Conservation (phyloP, 208 protist genomes). For the Trichomonas vaginalis region DNA sequence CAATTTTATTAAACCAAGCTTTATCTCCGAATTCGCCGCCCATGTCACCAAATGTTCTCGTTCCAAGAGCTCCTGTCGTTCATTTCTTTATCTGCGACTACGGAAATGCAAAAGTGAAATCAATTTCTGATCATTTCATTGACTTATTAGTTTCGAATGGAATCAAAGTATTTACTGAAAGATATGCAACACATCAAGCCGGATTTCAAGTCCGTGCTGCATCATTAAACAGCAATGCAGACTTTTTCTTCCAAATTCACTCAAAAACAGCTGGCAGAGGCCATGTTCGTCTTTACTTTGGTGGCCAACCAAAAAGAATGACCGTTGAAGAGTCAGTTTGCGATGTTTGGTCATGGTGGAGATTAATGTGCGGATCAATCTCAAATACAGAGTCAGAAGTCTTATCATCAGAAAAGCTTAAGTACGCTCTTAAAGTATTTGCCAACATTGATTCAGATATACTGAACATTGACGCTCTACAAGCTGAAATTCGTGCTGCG, state of each 20-base stretch:
- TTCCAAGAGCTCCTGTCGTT: background rate
- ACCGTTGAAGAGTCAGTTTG: background rate
- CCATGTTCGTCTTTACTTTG: background rate
- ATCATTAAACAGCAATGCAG: background rate
- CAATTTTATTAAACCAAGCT: background rate
- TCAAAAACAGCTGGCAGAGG: background rate
- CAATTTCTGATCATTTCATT: background rate
- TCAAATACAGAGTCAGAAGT: background rate
- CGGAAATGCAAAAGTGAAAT: background rate
- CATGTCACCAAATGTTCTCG: background rate
- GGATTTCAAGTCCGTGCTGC: background rate
- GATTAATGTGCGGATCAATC: background rate
- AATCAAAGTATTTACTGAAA: background rate
- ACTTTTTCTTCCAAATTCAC: slow-evolving; percentile 6
- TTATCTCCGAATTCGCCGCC: background rate
- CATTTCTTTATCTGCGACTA: background rate
- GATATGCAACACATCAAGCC: background rate
- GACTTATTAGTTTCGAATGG: background rate
- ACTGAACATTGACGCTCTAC: background rate
- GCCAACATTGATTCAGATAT: background rate
- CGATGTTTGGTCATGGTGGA: background rate
- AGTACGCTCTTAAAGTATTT: background rate
- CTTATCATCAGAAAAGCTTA: background rate
- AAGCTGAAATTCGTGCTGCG: background rate
- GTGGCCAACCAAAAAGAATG: background rate